Evolutionary conservation across 2,329 filamentous ascomycete species (phyloP), one percentile per base, ranked within the genome.

Genomic region (Dactylellina sp.): DNA sequence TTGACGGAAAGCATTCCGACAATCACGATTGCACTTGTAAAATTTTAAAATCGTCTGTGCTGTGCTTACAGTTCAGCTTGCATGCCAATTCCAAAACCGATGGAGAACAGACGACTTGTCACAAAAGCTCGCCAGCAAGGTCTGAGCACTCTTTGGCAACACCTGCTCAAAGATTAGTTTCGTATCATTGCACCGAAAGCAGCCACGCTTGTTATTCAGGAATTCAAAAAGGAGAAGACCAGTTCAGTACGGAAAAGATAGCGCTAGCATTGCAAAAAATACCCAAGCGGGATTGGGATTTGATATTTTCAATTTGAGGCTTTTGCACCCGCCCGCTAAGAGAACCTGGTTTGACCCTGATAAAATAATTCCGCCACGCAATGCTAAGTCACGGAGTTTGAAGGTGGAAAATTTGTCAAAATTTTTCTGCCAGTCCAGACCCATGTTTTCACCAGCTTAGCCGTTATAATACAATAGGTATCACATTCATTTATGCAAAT

Each of bases 11-110:
- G 39, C 44, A 72, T 72, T 59, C 66, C 66, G 66, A 72, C 53
- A 72, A 72, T 59, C 66, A 72, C 57, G 50, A 64, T 52, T 22
- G 44, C 46, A 52, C 53, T 72, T 72, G 66, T 72, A 72, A 72
- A 72, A 55, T 59, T 25, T 40, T 16, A 28, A 64, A 44, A 46
- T 52, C 46, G 66, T 63, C 57, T 25, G 66, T 71, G 59, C 65
- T 60, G 49, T 56, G 40, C 66, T 32, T 32, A 9, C 28, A 9
- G 5, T 66, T 20, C 35, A 32, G 32, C 20, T 18, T 62, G 50
- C 57, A 50, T 44, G n/a, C 65, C 24, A 56, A 50, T 57, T 52
- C 53, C 46, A 37, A 59, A 56, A 59, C 14, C 37, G 37, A 55
- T 22, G 12, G 49, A 14, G 59, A 56, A 59, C 42, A 42, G 52